phyloP scores from a whole-genome alignment of 768 basidiomycete genomes.

The Russula griseocarnosa region DNA sequence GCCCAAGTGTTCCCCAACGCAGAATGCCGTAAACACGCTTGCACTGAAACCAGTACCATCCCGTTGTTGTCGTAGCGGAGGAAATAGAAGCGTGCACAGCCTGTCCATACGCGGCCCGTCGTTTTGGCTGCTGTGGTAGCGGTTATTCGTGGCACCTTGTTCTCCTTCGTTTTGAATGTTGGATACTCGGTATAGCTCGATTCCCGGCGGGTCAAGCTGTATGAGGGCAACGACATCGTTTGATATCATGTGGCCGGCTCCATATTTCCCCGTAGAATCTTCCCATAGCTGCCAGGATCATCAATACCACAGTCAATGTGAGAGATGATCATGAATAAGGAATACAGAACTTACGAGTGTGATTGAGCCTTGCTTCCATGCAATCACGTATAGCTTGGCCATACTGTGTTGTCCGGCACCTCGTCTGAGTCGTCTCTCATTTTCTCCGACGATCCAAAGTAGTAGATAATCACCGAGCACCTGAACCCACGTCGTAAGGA shows the following conservation, averaged over 20 bases:
- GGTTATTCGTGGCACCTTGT: background rate
- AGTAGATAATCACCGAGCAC: slow-evolving; percentile 10
- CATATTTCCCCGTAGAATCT: background rate
- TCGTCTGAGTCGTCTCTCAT: too few relatives aligned
- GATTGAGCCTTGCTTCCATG: slow-evolving; percentile 16
- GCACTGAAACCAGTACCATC: too few relatives aligned
- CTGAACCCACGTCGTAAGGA: background rate
- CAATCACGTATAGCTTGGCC: background rate
- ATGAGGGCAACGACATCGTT: slow-evolving; percentile 7
- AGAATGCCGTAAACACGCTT: background rate
- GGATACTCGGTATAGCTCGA: background rate
- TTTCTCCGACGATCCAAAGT: background rate
- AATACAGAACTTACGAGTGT: background rate
- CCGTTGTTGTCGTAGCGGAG: background rate
- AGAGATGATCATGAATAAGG: background rate
- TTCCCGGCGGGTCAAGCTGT: background rate
- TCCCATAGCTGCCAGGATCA: slow-evolving; percentile 3
- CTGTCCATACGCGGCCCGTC: background rate
- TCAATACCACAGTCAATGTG: too few relatives aligned
- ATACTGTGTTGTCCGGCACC: too few relatives aligned
- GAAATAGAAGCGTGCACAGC: background rate
- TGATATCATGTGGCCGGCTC: slow-evolving; percentile 3
- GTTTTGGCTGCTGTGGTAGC: background rate
- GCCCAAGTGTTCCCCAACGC: background rate
- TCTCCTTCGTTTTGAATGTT: background rate